Base-by-base conservation (phyloP, 176 grass and related monocot genomes). In the Leersia perrieri region DNA sequence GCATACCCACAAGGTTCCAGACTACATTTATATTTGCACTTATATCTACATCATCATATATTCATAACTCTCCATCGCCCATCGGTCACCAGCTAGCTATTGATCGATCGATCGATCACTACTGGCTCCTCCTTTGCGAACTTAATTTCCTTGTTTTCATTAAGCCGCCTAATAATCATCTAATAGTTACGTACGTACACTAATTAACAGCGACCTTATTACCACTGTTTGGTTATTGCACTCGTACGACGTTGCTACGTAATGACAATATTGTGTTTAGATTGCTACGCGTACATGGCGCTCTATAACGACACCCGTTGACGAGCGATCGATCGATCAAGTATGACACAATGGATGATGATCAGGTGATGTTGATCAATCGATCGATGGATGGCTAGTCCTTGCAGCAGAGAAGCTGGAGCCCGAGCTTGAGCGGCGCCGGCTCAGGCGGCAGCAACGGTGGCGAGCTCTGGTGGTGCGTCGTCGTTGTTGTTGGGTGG, bases 341-440 rank as follows among this genome's bases (percentile, higher is more conserved):
- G 9, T 39, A 27, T 51, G 5, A 16, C 51, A 55, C 53, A 41
- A 29, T 75, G 27, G 68, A 44, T n/a, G n/a, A n/a, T n/a, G n/a
- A n/a, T 68, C 33, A 26, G 39, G n/a, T 1, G 9, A n/a, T n/a
- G 16, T 9, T 41, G 1, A n/a, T n/a, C n/a, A n/a, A n/a, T n/a
- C n/a, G n/a, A n/a, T n/a, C n/a, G n/a, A n/a, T n/a, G n/a, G n/a
- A 1, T 65, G 18, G 85, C 73, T 89, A 89, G 80, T 97, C 95
- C 83, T 82, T 85, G 90, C 90, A 94, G 60, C 90, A 92, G 42
- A 97, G 85, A 7, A 90, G 80, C 78, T 89, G 90, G 29, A 92
- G 81, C 0, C 82, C 85, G 2, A 91, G 95, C 80, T 92, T 91
- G 45, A 88, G 74, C 74, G 64, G 76, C 74, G 39, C 83, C 30